Conservation (phyloP, 495 filamentous ascomycete genomes). For the Extremus antarcticus region DNA sequence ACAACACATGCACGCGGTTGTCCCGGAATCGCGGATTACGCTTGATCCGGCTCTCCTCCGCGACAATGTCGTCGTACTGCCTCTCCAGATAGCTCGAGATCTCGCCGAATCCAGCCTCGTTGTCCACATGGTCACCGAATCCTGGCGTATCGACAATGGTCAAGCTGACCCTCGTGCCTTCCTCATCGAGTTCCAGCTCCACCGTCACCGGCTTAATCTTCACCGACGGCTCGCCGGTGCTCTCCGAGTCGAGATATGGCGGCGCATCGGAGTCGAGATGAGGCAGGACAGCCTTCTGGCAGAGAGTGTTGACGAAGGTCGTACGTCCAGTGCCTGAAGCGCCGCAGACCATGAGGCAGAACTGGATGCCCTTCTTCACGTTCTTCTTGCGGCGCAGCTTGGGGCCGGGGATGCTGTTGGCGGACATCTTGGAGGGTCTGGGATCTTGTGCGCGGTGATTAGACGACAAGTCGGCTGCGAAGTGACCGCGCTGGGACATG, state of each 20-base stretch:
- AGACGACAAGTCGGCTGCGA: too few species aligned
- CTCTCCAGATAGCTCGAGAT: slow-evolving; percentile 96
- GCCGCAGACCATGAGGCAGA: slow-evolving; percentile 99
- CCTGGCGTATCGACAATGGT: slow-evolving; percentile 98
- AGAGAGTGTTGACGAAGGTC: slow-evolving; percentile 98
- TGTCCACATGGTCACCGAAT: slow-evolving; percentile 98
- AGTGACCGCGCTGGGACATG: not conserved
- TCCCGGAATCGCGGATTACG: slow-evolving; percentile 99
- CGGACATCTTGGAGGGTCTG: slow-evolving; percentile 3
- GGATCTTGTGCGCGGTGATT: too few species aligned
- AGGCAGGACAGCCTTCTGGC: slow-evolving; percentile 79
- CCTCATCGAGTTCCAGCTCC: slow-evolving; percentile 96
- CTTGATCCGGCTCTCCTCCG: slow-evolving; percentile 99
- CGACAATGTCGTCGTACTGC: slow-evolving; percentile 98
- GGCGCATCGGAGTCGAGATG: slow-evolving; percentile 88
- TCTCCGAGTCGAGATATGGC: slow-evolving; percentile 65
- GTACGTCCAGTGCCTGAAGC: slow-evolving; percentile 96
- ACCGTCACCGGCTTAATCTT: slow-evolving; percentile 96
- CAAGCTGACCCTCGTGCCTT: slow-evolving; percentile 93
- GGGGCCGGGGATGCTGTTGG: slow-evolving; percentile 27
- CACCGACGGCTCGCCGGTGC: slow-evolving; percentile 47
- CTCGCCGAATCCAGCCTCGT: slow-evolving; percentile 94
- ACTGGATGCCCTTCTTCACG: slow-evolving; percentile 99
- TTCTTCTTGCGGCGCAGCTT: slow-evolving; percentile 99
- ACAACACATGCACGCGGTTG: slow-evolving; percentile 92